Conservation (phyloP, 208 protist genomes). For the Crithidia fasciculata region DNA sequence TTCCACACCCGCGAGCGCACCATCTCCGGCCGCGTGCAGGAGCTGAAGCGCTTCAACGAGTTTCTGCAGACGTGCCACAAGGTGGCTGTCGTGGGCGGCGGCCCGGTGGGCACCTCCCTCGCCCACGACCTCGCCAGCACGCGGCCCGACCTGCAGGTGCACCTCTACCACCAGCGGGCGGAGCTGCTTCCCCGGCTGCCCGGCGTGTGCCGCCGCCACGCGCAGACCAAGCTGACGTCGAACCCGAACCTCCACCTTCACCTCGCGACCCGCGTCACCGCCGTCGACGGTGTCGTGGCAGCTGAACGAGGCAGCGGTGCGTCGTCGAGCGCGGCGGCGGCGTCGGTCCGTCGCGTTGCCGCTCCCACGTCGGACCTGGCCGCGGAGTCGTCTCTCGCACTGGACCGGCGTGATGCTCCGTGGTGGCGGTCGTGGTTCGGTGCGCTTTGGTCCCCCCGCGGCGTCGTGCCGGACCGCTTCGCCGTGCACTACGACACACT, state of each 20-base stretch:
- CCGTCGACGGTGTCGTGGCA: conserved; percentile 31
- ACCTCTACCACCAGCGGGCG: conserved; percentile 71
- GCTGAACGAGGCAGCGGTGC: background rate
- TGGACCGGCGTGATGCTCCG: conserved; percentile 2
- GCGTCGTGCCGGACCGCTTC: conserved; percentile 43
- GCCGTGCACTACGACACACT: conserved; percentile 59
- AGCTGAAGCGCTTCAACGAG: conserved; percentile 79
- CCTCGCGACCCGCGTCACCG: conserved; percentile 61
- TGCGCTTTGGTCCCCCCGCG: conserved; percentile 8
- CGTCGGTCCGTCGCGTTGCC: conserved; percentile 1
- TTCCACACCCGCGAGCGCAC: conserved; percentile 74
- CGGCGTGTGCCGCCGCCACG: conserved; percentile 63
- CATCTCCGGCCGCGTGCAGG: conserved; percentile 72
- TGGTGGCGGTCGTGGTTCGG: conserved; percentile 33
- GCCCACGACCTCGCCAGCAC: conserved; percentile 65
- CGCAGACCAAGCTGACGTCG: conserved; percentile 52
- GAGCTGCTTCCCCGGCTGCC: conserved; percentile 75
- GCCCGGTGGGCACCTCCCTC: conserved; percentile 76
- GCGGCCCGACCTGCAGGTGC: conserved; percentile 70
- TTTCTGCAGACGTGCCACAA: conserved; percentile 76
- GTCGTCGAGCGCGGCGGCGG: background rate
- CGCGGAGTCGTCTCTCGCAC: background rate
- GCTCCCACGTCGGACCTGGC: conserved; percentile 13
- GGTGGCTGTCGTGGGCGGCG: conserved; percentile 85
- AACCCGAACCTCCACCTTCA: conserved; percentile 60